phyloP scores from a whole-genome alignment of 139 green algal genomes.

The Yamagishiella unicocca region DNA sequence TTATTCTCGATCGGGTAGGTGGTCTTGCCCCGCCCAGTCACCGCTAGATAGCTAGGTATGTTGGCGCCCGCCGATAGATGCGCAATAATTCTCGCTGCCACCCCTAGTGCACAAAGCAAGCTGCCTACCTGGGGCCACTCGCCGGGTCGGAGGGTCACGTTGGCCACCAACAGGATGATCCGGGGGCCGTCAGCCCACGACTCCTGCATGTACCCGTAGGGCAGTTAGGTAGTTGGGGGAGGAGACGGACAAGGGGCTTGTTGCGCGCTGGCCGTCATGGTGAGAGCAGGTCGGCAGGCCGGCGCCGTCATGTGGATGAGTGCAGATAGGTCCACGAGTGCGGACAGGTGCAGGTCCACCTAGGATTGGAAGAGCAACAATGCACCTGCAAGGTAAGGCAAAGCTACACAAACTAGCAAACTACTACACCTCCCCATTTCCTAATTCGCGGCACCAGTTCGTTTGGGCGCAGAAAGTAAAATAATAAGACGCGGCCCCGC shows the following conservation, averaged over 20 bases:
- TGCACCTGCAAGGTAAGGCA: too few relatives aligned
- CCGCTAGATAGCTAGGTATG: too few relatives aligned
- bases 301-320: neutral
- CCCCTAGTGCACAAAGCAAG: neutral
- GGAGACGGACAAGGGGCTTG: neutral
- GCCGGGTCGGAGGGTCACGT: neutral
- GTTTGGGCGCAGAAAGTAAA: neutral
- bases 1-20: too few relatives aligned
- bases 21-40: too few relatives aligned
- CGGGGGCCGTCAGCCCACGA: neutral
- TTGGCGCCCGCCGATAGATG: too few relatives aligned
- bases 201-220: neutral
- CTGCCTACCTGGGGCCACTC: neutral
- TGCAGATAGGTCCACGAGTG: neutral
- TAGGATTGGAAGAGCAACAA: too few relatives aligned
- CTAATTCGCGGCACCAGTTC: neutral
- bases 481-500: neutral
- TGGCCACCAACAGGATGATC: neutral
- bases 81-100: neutral
- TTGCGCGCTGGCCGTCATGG: too few relatives aligned
- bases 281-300: too few relatives aligned
- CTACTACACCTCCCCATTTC: too few relatives aligned
- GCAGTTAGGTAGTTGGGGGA: neutral
- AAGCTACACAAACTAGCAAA: too few relatives aligned
- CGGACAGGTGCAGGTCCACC: too few relatives aligned